Base-by-base conservation (phyloP, 2,329 filamentous ascomycete genomes). In the Alternaria sp. region DNA sequence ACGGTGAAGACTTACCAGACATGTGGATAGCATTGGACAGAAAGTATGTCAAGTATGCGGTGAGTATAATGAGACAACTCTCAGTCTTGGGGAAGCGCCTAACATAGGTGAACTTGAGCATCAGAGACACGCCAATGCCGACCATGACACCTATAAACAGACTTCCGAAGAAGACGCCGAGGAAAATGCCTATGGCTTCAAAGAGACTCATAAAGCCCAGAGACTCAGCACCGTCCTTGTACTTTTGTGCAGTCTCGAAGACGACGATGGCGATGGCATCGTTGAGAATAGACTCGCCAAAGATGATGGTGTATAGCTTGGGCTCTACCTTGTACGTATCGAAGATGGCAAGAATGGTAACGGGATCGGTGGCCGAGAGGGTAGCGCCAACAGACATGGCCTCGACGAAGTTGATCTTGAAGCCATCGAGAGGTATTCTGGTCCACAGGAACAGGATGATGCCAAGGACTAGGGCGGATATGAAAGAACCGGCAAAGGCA, bases 321-420 rank as follows among this genome's bases (percentile, higher is more conserved):
- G 96, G 96, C 75, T 99, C 96, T 73, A 99, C 96, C 82, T 98
- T 98, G 87, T 98, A 99, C 2, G 96, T 92, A 80, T 97, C 98
- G 87, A 99, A 99, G 72, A 99, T 99, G 78, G 96, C 96, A 58
- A 99, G 85, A 73, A 99, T 98, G 0, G 96, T 99, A 63, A 99
- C 95, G 0, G 96, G 96, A 77, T 99, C 96, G 1, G 96, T 99
- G 63, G 96, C 96, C 2, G 96, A 98, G 30, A 99, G 87, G 0
- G 96, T 99, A 47, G 96, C 96, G 73, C 96, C 96, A 46, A 99
- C 93, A 1, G 94, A 96, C 78, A 99, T 96, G 68, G 96, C 96
- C 78, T 99, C 96, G 69, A 97, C 92, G 79, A 97, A 97, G 60
- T 88, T 90, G 82, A 99, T 93, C 62, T 91, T 88, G 68, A 98